These are phyloP conservation scores for Leccinum fuscescens DNA, from an alignment of 1,284 basidiomycete species.

Conservation along the genomic window DNA sequence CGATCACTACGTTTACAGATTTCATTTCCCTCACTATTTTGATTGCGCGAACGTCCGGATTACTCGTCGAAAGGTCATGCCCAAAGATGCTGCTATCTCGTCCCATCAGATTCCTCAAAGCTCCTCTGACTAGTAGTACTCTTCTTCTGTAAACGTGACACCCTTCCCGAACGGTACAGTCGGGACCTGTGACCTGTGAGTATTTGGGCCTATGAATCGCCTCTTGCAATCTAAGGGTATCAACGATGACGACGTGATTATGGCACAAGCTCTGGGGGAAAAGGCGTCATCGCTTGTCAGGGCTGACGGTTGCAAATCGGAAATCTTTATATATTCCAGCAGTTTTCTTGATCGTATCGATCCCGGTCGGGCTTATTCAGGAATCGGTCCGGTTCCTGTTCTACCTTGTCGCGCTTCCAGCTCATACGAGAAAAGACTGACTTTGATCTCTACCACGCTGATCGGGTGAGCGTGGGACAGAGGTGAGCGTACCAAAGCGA, in stretches of 20 bases:
- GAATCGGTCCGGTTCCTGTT: not conserved
- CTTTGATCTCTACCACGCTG: constrained; percentile 50
- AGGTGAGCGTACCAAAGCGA: not conserved
- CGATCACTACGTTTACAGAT: not conserved
- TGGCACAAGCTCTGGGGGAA: constrained; percentile 41
- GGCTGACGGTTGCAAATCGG: not conserved
- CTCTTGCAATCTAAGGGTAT: constrained; percentile 43
- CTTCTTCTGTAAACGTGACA: constrained; percentile 18
- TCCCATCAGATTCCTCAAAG: constrained; percentile 17
- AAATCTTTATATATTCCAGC: not conserved
- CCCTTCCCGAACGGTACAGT: constrained; percentile 23
- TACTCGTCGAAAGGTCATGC: too few relatives aligned
- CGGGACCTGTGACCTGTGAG: constrained; percentile 2
- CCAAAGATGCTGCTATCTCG: too few relatives aligned
- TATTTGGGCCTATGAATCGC: constrained; percentile 2
- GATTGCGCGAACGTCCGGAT: not conserved
- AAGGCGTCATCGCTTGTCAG: not conserved
- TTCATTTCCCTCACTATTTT: not conserved
- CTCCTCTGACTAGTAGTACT: constrained; percentile 13
- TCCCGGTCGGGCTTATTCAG: not conserved
- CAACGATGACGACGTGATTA: constrained; percentile 51
- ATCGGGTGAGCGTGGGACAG: constrained; percentile 38
- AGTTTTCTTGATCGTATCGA: constrained; percentile 26
- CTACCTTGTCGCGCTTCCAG: constrained; percentile 40
- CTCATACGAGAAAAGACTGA: constrained; percentile 50